Evolutionary conservation across 1,139 yeast genomes (phyloP), one percentile per base, ranked within the genome.

Genomic region (Kodamaea alishanica): DNA sequence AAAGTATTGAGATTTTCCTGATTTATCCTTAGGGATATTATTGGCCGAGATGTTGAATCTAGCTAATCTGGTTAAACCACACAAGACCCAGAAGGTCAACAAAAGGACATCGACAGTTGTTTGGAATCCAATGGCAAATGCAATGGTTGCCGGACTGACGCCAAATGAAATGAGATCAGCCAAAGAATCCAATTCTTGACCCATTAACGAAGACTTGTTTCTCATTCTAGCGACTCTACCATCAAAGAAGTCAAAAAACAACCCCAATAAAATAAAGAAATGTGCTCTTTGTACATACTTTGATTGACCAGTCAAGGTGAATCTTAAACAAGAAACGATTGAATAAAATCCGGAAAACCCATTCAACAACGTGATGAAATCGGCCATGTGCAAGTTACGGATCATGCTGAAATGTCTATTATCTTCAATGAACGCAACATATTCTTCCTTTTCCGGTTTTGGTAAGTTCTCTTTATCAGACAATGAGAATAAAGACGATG

Each of bases 171-270:
- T 79, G 56, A 92, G 77, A 63, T 92, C 98, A 22, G 98, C 98
- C 54, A 92, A 75, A 1, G 97, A 88, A 60, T 92, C 98, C 52
- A 92, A 78, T 65, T 92, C 98, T 63, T 92, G 97, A 43, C 98
- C 98, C 88, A 94, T 87, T 42, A 92, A 73, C 22, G 95, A 84
- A 2, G 96, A 79, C 66, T 92, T 88, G 62, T 89, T 84, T 65
- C 97, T 79, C 68, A 92, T 76, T 53, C 98, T 77, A 5, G 98
- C 98, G 6, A 92, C 98, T 54, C 96, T 80, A 24, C 98, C 98
- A 60, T 92, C 98, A 60, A 92, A 84, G 60, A 92, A 89, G 63
- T 92, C 98, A 60, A 90, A 90, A 58, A 92, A 88, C 54, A 90
- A 77, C 6, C 98, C 98, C 52, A 90, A 70, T 12, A 87, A 75